Evolutionary conservation across 2,329 filamentous ascomycete species (phyloP), one percentile per base, ranked within the genome.

Genomic region (Stemphylium beticola): DNA sequence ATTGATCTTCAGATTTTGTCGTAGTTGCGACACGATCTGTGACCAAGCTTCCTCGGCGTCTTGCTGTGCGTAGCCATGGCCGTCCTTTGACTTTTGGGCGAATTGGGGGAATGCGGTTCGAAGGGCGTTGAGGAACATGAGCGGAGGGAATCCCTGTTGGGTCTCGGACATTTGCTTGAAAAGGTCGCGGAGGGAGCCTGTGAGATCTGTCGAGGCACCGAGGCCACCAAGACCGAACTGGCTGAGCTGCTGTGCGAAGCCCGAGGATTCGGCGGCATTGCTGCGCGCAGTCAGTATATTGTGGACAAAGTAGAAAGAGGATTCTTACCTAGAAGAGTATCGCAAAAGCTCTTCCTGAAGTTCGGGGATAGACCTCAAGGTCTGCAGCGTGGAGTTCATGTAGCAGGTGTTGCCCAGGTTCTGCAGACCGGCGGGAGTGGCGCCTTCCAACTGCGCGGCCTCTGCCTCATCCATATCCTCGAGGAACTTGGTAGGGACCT

Each of bases 391-490:
- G 44, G 95, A 95, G 82, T 99, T 99, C 70, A 98, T 87, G 75
- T 99, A 99, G 81, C 95, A 99, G 4, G 96, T 99, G 77, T 99
- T 99, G 66, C 96, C 95, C 57, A 97, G 81, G 72, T 99, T 99
- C 74, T 90, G 85, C 58, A 99, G 80, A 41, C 95, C 95, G 52
- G 93, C 90, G 1, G 96, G 95, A 40, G 85, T 93, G 42, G 93
- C 93, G 54, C 91, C 92, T 55, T 88, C 89, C 72, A 89, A 85
- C 75, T 87, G 87, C 18, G 95, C 93, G 47, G 87, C 86, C 76
- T 98, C 93, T 26, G 92, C 93, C 74, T 96, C 93, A 22, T 91
- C 96, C 93, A 99, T 97, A 75, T 99, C 95, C 77, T 99, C 95
- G 60, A 96, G 78, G 68, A 99, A 99, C 76, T 90, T 95, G 31